Evolutionary conservation across 192 early-diverging fungal genomes (phyloP), one percentile per base, ranked within the genome.

Genomic region (Oehlia diaphana): DNA sequence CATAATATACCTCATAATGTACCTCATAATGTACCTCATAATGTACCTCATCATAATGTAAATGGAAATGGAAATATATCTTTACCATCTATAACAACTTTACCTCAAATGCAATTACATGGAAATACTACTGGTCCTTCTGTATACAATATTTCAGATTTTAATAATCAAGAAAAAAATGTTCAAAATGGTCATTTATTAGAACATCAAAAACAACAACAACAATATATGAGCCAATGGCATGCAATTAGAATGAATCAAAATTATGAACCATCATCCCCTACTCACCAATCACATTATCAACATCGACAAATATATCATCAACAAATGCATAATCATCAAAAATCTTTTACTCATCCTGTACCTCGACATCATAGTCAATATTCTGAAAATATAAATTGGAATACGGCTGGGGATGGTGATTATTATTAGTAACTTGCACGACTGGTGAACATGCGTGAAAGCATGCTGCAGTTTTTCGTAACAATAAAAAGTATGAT

Each of bases 301-400:
- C 64, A 33, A 66, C 64, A 31, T 31, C 28, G 31, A 66, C 23
- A 63, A 26, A n/a, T 26, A 37, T 37, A 37, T 63, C 3, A 21
- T 63, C 19, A 63, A 26, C 21, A 63, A 26, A 2, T 26, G 23
- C 19, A 16, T 63, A 23, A 66, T 31, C 28, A 66, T 66, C 64
- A 66, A 66, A 66, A 21, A 66, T 31, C 23, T 66, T 31, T 66
- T 66, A 14, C 6, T 66, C 31, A 66, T 66, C 64, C 26, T 14
- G 21, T 66, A 31, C 28, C 64, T 66, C 23, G 64, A 31, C 28
- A 31, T 31, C 28, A 31, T 31, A 31, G 28, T 66, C 64, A 7
- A 66, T 66, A 66, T 66, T 21, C 23, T 33, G 64, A 66, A 66
- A 66, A 66, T 66, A 31, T 66, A 31, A 31, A 66, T 66, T 66